Conservation (phyloP, 495 filamentous ascomycete genomes). For the Neurospora pannonica region DNA sequence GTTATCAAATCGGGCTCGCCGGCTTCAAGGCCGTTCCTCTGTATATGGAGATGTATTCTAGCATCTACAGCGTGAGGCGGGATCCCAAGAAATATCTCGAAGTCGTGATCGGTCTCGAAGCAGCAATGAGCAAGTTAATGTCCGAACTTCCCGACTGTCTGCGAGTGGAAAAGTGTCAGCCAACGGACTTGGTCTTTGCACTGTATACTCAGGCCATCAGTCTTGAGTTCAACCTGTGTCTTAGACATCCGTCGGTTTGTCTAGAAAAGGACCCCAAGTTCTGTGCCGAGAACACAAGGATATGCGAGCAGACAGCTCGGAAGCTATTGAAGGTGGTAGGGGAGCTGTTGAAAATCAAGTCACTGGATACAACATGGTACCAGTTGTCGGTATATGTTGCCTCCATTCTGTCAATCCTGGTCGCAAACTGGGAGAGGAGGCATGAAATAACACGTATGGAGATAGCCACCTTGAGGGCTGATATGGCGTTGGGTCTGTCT, state of each 20-base stretch:
- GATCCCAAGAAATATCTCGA: conserved; percentile 49
- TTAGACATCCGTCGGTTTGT: conserved; percentile 66
- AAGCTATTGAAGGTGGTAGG: conserved; percentile 52
- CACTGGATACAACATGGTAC: conserved; percentile 78
- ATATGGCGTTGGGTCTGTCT: conserved; percentile 61
- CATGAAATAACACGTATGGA: conserved; percentile 46
- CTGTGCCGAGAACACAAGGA: conserved; percentile 53
- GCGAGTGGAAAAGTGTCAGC: conserved; percentile 34
- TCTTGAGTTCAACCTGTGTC: conserved; percentile 38
- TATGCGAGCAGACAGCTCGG: conserved; percentile 56
- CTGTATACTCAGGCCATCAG: conserved; percentile 38
- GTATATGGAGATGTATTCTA: conserved; percentile 61
- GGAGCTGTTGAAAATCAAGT: conserved; percentile 49
- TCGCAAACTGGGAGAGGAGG: conserved; percentile 57
- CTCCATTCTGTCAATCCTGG: conserved; percentile 63
- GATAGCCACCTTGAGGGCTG: conserved; percentile 44
- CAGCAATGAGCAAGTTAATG: conserved; percentile 23
- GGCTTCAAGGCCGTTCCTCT: conserved; percentile 51
- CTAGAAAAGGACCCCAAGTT: conserved; percentile 50
- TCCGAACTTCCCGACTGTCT: conserved; percentile 50
- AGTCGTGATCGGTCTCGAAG: conserved; percentile 53
- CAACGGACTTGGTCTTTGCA: conserved; percentile 43
- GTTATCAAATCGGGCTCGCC: conserved; percentile 53
- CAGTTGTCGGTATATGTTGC: conserved; percentile 60
- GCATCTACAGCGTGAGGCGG: conserved; percentile 55